Conservation (phyloP, 371 early-diverging fungal genomes). For the Chytridium lagenaria region DNA sequence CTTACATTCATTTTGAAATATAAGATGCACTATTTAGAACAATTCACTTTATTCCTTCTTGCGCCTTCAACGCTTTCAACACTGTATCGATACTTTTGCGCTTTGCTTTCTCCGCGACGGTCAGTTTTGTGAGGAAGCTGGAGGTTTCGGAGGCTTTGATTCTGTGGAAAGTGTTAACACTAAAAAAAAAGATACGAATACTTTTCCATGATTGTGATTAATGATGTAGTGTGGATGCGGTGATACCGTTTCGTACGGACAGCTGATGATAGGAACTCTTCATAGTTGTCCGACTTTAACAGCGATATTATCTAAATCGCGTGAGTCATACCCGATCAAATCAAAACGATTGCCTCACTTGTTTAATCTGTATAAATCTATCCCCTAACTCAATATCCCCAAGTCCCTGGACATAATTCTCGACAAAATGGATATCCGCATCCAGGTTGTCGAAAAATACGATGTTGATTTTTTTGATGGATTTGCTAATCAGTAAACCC, state of each 20-base stretch:
- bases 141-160: constrained; percentile 36
- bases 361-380: constrained; percentile 74
- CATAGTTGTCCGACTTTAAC: constrained; percentile 71
- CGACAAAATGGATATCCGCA: constrained; percentile 75
- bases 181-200: constrained; percentile 38
- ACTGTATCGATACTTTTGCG: constrained; percentile 46
- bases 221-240: constrained; percentile 66
- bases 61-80: constrained; percentile 22
- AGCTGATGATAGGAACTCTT: constrained; percentile 71
- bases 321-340: not conserved
- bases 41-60: not conserved
- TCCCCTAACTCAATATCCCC: constrained; percentile 72
- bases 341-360: constrained; percentile 57
- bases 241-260: constrained; percentile 68
- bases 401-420: constrained; percentile 70
- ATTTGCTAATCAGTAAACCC: constrained; percentile 67
- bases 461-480: constrained; percentile 67
- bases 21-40: not conserved
- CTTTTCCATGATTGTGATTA: constrained; percentile 82
- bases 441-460: constrained; percentile 72
- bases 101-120: constrained; percentile 46
- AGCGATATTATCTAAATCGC: constrained; percentile 63
- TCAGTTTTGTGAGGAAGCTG: constrained; percentile 41
- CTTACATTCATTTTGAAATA: not conserved
- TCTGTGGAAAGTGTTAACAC: constrained; percentile 18